Evolutionary conservation across 306 rosid genomes (phyloP), one percentile per base, ranked within the genome.

Genomic region (Glycine soja): DNA sequence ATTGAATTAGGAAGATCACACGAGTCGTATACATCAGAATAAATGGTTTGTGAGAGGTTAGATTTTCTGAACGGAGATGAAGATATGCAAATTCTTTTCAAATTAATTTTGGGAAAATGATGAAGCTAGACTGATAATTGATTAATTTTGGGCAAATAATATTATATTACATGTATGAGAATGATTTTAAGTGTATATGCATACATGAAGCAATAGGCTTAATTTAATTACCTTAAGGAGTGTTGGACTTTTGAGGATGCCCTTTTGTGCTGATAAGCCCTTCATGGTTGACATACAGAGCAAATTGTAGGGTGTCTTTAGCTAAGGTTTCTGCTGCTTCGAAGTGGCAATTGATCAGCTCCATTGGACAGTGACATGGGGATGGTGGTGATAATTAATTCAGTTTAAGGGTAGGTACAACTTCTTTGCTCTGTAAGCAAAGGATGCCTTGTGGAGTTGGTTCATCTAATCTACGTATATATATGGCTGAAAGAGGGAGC

Each of bases 171-270:
- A 34, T 34, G 9, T 40, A 7, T 43, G 8, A 43, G 15, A 12
- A 4, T 4, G n/a, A 53, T 15, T 54, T 15, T 1, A 15, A 8
- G n/a, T n/a, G 12, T 15, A 32, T n/a, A 43, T 57, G 14, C 5
- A 75, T 72, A 30, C 2, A 58, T 2, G 10, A 75, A 59, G 34
- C 11, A 61, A 43, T 43, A 43, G 54, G 57, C 2, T 19, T 4
- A 8, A 52, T 4, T 46, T 3, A 66, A 56, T 65, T 57, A 83
- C 90, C 87, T 82, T 8, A 7, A 68, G 59, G 62, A 88, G 90
- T 10, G 79, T 67, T 53, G 85, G 82, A 75, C 30, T 80, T 76
- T 72, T 46, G 53, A 88, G 88, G 70, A 88, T 76, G 70, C 6
- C 69, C 82, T 69, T 63, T 78, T 6, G 42, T 61, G 8, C 15